These are phyloP conservation scores for Ceratocystis ficicola DNA, from an alignment of 2,329 filamentous ascomycete species.

Conservation along the genomic window DNA sequence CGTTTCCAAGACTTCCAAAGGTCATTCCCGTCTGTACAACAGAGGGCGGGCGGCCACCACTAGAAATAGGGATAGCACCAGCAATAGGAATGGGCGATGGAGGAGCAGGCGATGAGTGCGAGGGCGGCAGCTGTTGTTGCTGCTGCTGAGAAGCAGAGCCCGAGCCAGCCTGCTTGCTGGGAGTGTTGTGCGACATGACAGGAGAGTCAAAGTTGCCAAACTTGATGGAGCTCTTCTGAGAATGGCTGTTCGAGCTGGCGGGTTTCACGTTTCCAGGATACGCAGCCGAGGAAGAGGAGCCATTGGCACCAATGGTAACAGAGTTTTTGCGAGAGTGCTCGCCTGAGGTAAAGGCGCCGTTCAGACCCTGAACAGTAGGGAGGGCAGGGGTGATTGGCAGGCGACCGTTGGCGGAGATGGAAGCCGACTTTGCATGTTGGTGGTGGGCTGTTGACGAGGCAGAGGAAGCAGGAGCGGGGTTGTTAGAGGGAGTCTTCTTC, in stretches of 20 bases:
- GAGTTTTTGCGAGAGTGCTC: slow-evolving; percentile 79
- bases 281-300: slow-evolving; percentile 55
- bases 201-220: slow-evolving; percentile 70
- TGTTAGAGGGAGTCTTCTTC: slow-evolving; percentile 49
- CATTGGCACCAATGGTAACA: slow-evolving; percentile 80
- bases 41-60: slow-evolving; percentile 75
- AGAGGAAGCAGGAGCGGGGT: not conserved
- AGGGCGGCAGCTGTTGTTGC: slow-evolving; percentile 53
- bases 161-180: slow-evolving; percentile 37
- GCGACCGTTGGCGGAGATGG: slow-evolving; percentile 76
- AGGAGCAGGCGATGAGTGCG: slow-evolving; percentile 62
- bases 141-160: slow-evolving; percentile 45
- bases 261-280: slow-evolving; percentile 67
- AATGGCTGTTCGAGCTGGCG: slow-evolving; percentile 47
- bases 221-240: slow-evolving; percentile 55
- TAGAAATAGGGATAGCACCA: slow-evolving; percentile 39
- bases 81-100: slow-evolving; percentile 90
- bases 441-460: slow-evolving; percentile 37
- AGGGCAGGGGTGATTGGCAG: slow-evolving; percentile 57
- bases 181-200: slow-evolving; percentile 53
- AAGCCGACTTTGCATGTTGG: slow-evolving; percentile 52
- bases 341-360: slow-evolving; percentile 33
- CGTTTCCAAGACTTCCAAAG: slow-evolving; percentile 73
- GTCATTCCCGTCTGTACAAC: slow-evolving; percentile 60
- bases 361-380: slow-evolving; percentile 34